Evolutionary conservation across 116 monocot genomes (phyloP), one percentile per base, ranked within the genome.

Genomic region (Trichopus zeylanicus): DNA sequence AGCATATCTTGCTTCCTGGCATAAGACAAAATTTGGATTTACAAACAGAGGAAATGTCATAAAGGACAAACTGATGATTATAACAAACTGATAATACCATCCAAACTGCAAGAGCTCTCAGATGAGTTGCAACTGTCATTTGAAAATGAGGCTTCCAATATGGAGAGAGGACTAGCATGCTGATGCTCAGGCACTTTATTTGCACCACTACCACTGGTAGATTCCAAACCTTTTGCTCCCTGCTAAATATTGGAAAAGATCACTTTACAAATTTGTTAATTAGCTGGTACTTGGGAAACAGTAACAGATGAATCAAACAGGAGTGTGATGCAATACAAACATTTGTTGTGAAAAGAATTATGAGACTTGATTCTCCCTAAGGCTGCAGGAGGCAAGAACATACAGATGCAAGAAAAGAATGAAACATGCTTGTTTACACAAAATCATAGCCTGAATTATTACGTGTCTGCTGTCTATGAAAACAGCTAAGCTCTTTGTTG

Each of bases 91-190:
- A 21, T 49, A 7, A 20, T 49, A 95, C 95, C 86, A 65, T 65
- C 66, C 29, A 53, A 62, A 29, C 76, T 77, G 16, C 27, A 55
- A 0, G 57, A 74, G 71, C 76, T 83, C 52, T 68, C 73, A 46
- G 87, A 74, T 5, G 83, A 73, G 34, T 59, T 55, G 60, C 49
- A 86, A 31, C 77, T 79, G 69, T 83, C 81, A 66, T 39, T 66
- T 7, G 81, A 74, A 64, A 78, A 82, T 23, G 85, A 68, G 11
- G 70, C 67, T 56, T 84, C 95, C 51, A 87, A 64, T 37, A 75
- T 70, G 60, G 84, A 84, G 35, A 87, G 65, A 0, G 79, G 84
- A 56, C 87, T 97, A 23, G 64, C 68, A 33, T 81, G 66, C 19
- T 75, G 63, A 22, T 28, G 24, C 7, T 74, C 72, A 48, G 55